Evolutionary conservation across 179 eudicot species (phyloP).

Genomic region (Vitellaria paradoxa): DNA sequence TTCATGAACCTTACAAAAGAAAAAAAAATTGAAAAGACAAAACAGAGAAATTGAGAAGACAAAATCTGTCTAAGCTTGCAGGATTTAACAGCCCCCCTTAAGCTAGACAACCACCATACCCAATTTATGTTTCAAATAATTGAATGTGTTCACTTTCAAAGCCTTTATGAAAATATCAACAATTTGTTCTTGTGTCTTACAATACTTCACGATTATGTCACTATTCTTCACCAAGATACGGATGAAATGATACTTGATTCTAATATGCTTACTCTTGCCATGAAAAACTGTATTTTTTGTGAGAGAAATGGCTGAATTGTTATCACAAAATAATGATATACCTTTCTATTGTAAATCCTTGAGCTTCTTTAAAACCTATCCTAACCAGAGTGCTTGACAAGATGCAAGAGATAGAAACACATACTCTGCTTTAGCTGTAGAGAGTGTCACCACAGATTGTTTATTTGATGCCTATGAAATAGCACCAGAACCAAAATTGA

Average conservation of each 20-base stretch:
- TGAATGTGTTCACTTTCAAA: too few relatives aligned
- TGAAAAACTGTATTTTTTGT: slow-evolving; percentile 7
- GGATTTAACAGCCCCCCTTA: too few relatives aligned
- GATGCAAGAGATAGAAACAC: neutral
- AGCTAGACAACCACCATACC: too few relatives aligned
- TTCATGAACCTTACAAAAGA: too few relatives aligned
- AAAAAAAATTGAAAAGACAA: too few relatives aligned
- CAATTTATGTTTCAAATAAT: too few relatives aligned
- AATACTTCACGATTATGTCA: neutral
- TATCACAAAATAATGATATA: slow-evolving; percentile 10
- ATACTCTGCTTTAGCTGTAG: slow-evolving; percentile 5
- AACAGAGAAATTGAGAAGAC: too few relatives aligned
- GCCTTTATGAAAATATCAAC: slow-evolving; percentile 2
- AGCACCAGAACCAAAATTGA: neutral
- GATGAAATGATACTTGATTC: too few relatives aligned
- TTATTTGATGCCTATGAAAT: slow-evolving; percentile 12
- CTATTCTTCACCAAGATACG: neutral
- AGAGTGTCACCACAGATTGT: slow-evolving; percentile 10
- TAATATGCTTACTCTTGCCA: slow-evolving; percentile 8
- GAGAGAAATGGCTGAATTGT: neutral
- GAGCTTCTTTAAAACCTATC: neutral
- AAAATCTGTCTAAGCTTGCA: too few relatives aligned
- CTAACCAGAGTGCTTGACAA: neutral
- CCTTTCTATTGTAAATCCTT: neutral
- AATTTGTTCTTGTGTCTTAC: slow-evolving; percentile 1